Conservation (phyloP, 129 eudicot genomes). For the Flaveria sonorensis region DNA sequence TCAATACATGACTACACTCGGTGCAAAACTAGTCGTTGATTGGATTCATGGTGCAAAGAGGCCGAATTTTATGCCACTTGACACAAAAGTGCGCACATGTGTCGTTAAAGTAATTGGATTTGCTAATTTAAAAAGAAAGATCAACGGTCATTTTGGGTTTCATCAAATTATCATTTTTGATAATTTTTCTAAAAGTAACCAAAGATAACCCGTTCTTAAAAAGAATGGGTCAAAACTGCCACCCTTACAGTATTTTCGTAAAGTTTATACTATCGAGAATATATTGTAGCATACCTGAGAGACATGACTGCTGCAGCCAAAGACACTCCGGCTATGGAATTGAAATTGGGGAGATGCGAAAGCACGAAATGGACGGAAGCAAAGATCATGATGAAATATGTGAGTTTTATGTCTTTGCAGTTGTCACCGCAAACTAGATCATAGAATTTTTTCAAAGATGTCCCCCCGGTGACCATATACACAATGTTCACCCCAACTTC, state of each 20-base stretch:
- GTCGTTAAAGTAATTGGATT: neutral
- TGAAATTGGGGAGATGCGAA: conserved; percentile 24
- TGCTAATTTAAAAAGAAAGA: neutral
- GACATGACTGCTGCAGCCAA: conserved; percentile 41
- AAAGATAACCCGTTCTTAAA: neutral
- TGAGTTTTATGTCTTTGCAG: conserved; percentile 29
- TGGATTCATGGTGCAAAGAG: no score
- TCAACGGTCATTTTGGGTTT: neutral
- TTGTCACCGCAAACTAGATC: conserved; percentile 25
- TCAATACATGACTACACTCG: neutral
- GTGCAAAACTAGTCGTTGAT: neutral
- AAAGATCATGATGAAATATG: conserved; percentile 30
- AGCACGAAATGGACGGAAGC: conserved; percentile 20
- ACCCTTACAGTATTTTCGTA: neutral
- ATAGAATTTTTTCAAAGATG: conserved; percentile 23
- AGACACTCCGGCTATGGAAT: conserved; percentile 34
- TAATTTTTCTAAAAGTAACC: neutral
- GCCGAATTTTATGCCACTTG: neutral
- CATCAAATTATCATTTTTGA: neutral
- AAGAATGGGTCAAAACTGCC: neutral
- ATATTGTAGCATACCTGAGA: conserved; percentile 1
- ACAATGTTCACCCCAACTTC: conserved; percentile 10
- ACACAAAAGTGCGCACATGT: neutral
- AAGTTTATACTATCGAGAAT: neutral
- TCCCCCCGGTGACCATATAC: conserved; percentile 17